Base-by-base conservation (phyloP, 2,329 filamentous ascomycete species). In the Ophiostoma tasmaniense region DNA sequence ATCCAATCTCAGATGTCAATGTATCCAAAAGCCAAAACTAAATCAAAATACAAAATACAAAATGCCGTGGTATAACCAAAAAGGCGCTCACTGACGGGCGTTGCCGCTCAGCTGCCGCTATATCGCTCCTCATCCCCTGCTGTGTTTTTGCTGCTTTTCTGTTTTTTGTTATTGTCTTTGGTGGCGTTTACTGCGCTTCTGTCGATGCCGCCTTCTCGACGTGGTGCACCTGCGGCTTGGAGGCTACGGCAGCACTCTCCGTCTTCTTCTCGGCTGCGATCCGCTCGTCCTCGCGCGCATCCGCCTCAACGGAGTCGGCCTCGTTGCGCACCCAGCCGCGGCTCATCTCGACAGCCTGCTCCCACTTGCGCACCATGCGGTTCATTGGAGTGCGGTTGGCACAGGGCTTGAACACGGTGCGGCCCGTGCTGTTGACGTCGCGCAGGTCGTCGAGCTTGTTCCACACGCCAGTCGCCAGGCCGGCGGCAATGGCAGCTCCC, bases 401-500 rank as follows among this genome's bases (percentile, higher is more conserved):
- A 72, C 86, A 80, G 0, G 92, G 91, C 74, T 85, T 80, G 76
- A 96, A 96, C 22, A 87, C 83, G 71, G 84, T 89, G 68, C 89
- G 84, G 66, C 89, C 90, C 67, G 84, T 83, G 70, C 84, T 87
- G 77, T 92, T 92, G 77, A 95, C 88, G 71, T 88, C 82, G 73
- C 87, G 87, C 39, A 96, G 80, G 74, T 94, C 90, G 35, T 88
- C 85, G 69, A 95, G 87, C 75, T 87, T 84, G 72, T 86, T 85
- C 91, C 92, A 96, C 42, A 94, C 86, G 62, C 86, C 89, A 14
- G 91, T 87, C 10, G 92, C 92, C 70, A 96, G 87, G n/a, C 91
- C 93, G 10, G 93, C 93, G 20, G 93, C 92, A 74, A 96, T 94
- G 65, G 93, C 93, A 17, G 93, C 92, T 33, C 93, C 93, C 1